phyloP scores from a whole-genome alignment of 257 asterid species.

The Sherardia arvensis region DNA sequence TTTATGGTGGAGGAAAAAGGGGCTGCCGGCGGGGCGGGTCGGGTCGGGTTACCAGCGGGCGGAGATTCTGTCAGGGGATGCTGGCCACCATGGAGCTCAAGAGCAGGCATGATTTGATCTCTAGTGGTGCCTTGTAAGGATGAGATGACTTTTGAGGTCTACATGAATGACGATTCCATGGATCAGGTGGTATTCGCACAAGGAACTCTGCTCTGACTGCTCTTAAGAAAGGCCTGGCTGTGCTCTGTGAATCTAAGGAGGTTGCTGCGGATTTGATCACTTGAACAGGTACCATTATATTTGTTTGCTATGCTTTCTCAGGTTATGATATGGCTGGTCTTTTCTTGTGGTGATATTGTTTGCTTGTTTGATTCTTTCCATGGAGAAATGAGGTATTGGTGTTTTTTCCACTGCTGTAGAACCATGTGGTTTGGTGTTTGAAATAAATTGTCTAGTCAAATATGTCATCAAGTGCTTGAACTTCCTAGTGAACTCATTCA shows the following conservation, averaged over 20 bases:
- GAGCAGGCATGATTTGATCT: conserved; percentile 89
- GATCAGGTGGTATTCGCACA: conserved; percentile 75
- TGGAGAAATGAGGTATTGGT: too few species aligned
- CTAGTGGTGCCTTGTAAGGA: conserved; percentile 86
- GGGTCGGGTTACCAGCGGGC: too few species aligned
- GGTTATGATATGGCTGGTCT: neutral
- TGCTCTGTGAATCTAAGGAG: conserved; percentile 82
- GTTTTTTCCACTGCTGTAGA: neutral
- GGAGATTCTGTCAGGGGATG: conserved; percentile 92
- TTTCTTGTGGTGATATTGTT: neutral
- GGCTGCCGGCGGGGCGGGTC: too few species aligned
- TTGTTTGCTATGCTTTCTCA: neutral
- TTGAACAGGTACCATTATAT: conserved; percentile 61
- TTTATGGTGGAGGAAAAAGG: too few species aligned
- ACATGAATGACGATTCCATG: conserved; percentile 90
- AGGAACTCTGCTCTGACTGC: conserved; percentile 59
- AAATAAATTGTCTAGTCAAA: neutral
- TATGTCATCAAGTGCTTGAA: too few species aligned
- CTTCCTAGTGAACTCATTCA: neutral
- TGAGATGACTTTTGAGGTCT: conserved; percentile 86
- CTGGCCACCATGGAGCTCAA: conserved; percentile 89
- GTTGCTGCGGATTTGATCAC: conserved; percentile 86
- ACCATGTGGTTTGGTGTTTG: neutral
- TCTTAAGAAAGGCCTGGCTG: conserved; percentile 71
- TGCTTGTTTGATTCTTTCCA: neutral